A percentile compares a stretch with the other conserved stretches of the same genome.
Conservation (phyloP, 345 rosid genomes). For the Zanthoxylum bungeanum region DNA sequence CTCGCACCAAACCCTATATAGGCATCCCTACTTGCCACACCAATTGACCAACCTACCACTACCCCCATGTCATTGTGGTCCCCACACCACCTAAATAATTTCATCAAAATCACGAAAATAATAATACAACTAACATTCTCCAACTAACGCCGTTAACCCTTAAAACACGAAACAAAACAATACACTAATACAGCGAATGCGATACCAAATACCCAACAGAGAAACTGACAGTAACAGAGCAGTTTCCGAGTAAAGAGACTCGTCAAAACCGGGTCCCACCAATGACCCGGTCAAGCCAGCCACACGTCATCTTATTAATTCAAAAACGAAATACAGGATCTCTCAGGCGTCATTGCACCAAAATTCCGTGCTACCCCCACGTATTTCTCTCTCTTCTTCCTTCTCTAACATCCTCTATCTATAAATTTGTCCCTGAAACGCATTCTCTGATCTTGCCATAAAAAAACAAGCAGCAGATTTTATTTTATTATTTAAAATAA, state of each 20-base stretch:
- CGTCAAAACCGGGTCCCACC: background rate
- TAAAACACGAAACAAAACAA: too few species aligned
- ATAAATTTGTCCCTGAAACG: background rate
- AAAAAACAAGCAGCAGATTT: too few species aligned
- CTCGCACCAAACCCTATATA: too few species aligned
- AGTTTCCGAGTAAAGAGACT: conserved; percentile 6
- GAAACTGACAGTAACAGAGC: too few species aligned
- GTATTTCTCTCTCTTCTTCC: background rate
- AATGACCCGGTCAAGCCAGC: conserved; percentile 6
- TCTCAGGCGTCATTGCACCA: conserved; percentile 1
- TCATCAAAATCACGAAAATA: too few species aligned
- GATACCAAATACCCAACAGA: background rate
- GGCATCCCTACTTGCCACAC: too few species aligned
- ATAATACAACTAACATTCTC: too few species aligned
- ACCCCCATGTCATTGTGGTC: too few species aligned
- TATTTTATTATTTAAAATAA: too few species aligned
- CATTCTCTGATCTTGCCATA: accelerated
- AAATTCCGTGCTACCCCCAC: conserved; percentile 1
- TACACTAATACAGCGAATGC: background rate
- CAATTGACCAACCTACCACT: too few species aligned
- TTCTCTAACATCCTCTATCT: background rate
- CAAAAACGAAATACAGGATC: too few species aligned
- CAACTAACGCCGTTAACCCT: conserved; percentile 3
- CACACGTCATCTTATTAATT: background rate
- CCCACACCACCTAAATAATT: too few species aligned